These are phyloP conservation scores for Samsoniella hepiali DNA, from an alignment of 2,329 filamentous ascomycete species.

Conservation along the genomic window DNA sequence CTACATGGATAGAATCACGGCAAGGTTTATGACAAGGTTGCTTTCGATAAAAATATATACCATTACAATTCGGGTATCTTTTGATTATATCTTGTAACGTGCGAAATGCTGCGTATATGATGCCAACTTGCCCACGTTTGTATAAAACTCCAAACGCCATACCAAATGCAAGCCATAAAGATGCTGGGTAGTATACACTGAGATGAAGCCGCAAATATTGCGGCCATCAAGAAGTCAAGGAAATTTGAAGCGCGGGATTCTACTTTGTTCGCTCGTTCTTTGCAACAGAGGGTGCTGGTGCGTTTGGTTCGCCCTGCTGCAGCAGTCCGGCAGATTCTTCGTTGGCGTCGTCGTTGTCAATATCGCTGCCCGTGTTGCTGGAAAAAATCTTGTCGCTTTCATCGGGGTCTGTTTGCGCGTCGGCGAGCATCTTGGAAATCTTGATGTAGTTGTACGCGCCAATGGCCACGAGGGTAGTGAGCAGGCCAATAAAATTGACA, in stretches of 20 bases:
- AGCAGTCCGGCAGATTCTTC: slow-evolving; percentile 48
- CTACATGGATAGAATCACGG: slow-evolving; percentile 5
- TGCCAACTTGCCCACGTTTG: background rate
- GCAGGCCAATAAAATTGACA: slow-evolving; percentile 80
- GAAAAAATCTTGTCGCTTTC: slow-evolving; percentile 34
- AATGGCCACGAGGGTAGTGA: slow-evolving; percentile 88
- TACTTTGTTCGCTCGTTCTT: slow-evolving; percentile 8
- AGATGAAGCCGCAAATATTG: background rate
- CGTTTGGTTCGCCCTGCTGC: slow-evolving; percentile 26
- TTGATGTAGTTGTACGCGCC: slow-evolving; percentile 93
- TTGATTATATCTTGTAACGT: slow-evolving; percentile 9
- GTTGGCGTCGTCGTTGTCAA: slow-evolving; percentile 40
- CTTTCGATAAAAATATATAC: slow-evolving; percentile 11
- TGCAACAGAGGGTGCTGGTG: background rate
- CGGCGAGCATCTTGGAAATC: slow-evolving; percentile 79
- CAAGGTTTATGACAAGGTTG: background rate
- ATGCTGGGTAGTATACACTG: slow-evolving; percentile 9
- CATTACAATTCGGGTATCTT: slow-evolving; percentile 20
- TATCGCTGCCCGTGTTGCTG: slow-evolving; percentile 39
- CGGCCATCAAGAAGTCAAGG: background rate
- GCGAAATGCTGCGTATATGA: slow-evolving; percentile 1
- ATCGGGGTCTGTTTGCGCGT: slow-evolving; percentile 54
- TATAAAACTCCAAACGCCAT: slow-evolving; percentile 9
- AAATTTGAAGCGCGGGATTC: background rate
- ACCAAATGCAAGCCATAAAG: slow-evolving; percentile 3